Evolutionary conservation across 2,329 filamentous ascomycete species (phyloP), one percentile per base, ranked within the genome.

Genomic region (Alternaria metachromatica): DNA sequence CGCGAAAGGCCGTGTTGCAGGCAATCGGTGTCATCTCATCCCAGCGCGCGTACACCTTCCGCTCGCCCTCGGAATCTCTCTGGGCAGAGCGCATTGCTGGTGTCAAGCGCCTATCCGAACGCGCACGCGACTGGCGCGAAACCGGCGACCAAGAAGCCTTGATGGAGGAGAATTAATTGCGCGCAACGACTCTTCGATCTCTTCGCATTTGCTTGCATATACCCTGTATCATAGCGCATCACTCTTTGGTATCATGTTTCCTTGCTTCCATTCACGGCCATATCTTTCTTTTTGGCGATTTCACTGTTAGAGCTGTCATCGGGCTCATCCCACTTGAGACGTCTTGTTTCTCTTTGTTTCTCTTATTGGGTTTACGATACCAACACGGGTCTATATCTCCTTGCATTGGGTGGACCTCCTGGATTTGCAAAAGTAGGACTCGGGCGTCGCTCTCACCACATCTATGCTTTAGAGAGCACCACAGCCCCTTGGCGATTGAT

Each of bases 21-120:
- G 93, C 94, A 15, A 98, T 99, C 70, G 95, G 96, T 7, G 94
- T 98, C 65, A 97, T 99, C 72, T 96, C 92, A 75, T 96, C 92
- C 7, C 96, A 99, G 81, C 88, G 96, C 50, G 94, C 92, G 11
- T 97, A 95, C 78, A 98, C 96, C 1, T 97, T 95, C 86, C 89
- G 95, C 55, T 96, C 94, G 3, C 89, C 93, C 0, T 91, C 95
- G 6, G 96, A 99, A 83, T 88, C 89, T 30, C 86, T 98, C 28
- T 98, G 95, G 94, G 94, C 96, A 2, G 87, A 87, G 44, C 88
- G 96, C 41, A 91, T 98, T 20, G 82, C 86, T 13, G 96, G 96
- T 23, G 89, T 98, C 67, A 94, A 91, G 81, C 87, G 88, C 64
- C 82, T 98, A 67, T 93, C 93, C 0, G 92, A 96, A 70, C 88